Percentiles rank a stretch among this genome's conserved stretches.
Evolutionary conservation across 148 eudicot species (phyloP).

Genomic region (Rhododendron kiyosumense): DNA sequence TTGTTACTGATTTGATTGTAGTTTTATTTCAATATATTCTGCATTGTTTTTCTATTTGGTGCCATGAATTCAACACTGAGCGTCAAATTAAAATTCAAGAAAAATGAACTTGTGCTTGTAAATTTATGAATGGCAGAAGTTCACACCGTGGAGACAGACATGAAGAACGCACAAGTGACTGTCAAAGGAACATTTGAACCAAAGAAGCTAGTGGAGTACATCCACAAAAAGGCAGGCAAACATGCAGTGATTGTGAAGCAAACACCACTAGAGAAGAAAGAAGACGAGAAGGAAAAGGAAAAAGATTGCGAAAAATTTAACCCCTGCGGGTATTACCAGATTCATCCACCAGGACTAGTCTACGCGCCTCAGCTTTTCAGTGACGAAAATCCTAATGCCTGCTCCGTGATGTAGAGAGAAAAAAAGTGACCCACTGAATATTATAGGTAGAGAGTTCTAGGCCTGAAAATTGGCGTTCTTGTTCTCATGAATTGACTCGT

Average conservation of each 20-base stretch:
- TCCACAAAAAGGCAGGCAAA: slow-evolving; percentile 37
- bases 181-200: slow-evolving; percentile 51
- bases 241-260: slow-evolving; percentile 26
- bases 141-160: slow-evolving; percentile 34
- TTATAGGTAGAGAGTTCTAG: not conserved
- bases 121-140: slow-evolving; percentile 30
- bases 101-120: not conserved
- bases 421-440: not conserved
- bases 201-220: slow-evolving; percentile 28
- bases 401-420: slow-evolving; percentile 32
- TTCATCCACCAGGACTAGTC: slow-evolving; percentile 15
- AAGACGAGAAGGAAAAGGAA: not conserved
- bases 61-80: not conserved
- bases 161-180: slow-evolving; percentile 28
- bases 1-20: not conserved
- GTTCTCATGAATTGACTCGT: not conserved
- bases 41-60: not conserved
- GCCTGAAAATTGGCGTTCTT: not conserved
- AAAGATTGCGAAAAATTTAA: not conserved
- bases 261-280: not conserved
- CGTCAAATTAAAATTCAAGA: not conserved
- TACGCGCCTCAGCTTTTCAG: slow-evolving; percentile 35
- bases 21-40: not conserved
- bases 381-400: slow-evolving; percentile 46
- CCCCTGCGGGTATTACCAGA: not conserved